Conservation (phyloP, 345 rosid genomes). For the Populus davidiana region DNA sequence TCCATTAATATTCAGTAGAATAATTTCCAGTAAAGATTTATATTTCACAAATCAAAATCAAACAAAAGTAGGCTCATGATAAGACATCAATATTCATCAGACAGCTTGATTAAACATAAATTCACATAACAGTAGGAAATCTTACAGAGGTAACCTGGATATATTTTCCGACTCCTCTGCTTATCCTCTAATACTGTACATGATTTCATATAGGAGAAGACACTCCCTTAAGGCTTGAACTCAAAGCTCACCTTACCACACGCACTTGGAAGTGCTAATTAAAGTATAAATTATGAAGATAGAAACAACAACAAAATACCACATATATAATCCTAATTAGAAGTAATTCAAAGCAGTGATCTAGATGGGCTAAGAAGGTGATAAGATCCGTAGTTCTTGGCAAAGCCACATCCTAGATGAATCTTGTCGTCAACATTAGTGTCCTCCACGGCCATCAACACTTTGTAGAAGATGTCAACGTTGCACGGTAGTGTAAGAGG, state of each 20-base stretch:
- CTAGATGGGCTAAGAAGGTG: slow-evolving; percentile 36
- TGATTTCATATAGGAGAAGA: background rate
- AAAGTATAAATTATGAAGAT: background rate
- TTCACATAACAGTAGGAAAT: background rate
- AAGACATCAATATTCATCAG: background rate
- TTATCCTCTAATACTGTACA: background rate
- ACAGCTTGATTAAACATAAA: background rate
- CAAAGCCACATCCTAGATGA: slow-evolving; percentile 33
- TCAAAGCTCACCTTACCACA: background rate
- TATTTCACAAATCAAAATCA: background rate
- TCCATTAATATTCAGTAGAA: background rate
- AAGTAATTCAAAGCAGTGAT: slow-evolving; percentile 34
- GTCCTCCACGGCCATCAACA: slow-evolving; percentile 24
- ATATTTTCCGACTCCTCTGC: background rate
- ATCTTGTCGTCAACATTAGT: background rate
- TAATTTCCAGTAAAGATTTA: background rate
- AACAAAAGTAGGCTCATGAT: background rate
- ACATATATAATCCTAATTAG: background rate
- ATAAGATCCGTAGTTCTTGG: slow-evolving; percentile 26
- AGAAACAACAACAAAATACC: background rate
- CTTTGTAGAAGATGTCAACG: slow-evolving; percentile 28
- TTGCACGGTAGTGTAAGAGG: slow-evolving; percentile 31
- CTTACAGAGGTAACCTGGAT: background rate
- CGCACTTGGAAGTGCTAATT: background rate
- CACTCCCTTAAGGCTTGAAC: background rate